These are phyloP conservation scores for Stentor coeruleus DNA, from an alignment of 73 alveolate genomes.

Conservation along the genomic window DNA sequence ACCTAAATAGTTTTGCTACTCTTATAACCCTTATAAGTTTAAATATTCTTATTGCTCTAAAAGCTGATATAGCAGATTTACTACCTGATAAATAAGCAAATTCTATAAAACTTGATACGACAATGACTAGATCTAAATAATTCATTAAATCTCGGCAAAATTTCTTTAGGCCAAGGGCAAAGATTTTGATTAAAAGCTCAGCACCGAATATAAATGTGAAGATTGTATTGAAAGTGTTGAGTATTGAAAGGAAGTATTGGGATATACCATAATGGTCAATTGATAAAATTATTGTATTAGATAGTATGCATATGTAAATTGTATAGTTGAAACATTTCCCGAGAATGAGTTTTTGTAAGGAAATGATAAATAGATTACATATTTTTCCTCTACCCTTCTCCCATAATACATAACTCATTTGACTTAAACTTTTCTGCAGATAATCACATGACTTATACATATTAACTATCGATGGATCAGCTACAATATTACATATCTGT, in stretches of 20 bases:
- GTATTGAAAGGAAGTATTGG: neutral
- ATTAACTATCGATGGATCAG: neutral
- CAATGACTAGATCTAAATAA: conserved; percentile 44
- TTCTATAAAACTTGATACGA: conserved; percentile 80
- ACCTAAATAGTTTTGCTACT: conserved; percentile 82
- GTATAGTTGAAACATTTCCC: neutral
- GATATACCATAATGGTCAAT: conserved; percentile 41
- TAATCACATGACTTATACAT: neutral
- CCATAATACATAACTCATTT: too few species aligned
- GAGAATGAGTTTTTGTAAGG: neutral
- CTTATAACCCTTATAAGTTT: conserved; percentile 94
- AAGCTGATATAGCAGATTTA: conserved; percentile 66
- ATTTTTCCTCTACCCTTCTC: neutral
- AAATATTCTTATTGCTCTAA: conserved; percentile 86
- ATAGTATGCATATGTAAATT: conserved; percentile 8
- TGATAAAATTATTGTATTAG: conserved; percentile 69
- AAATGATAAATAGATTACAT: neutral
- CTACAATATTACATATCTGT: neutral
- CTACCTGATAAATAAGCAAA: conserved; percentile 15
- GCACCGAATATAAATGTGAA: conserved; percentile 32
- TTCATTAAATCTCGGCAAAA: conserved; percentile 54
- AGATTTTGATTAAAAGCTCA: conserved; percentile 62
- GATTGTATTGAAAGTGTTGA: neutral
- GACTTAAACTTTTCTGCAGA: neutral
- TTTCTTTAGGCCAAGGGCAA: conserved; percentile 58